These are phyloP conservation scores for Pseudopediastrum boryanum DNA, from an alignment of 139 green algal species.

Conservation along the genomic window DNA sequence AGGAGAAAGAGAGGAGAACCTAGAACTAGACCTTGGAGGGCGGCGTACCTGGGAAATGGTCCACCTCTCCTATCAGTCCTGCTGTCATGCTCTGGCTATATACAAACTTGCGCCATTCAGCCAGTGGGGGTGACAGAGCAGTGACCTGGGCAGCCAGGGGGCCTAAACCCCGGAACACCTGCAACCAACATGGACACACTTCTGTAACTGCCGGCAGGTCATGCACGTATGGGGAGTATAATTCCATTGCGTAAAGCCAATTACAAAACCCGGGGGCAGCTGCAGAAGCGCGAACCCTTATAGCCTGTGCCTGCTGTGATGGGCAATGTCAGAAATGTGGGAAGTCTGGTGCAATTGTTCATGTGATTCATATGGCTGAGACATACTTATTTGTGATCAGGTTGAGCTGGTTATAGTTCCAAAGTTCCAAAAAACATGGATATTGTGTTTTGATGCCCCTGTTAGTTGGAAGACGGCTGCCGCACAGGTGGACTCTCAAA, in stretches of 20 bases:
- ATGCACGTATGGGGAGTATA: too few species aligned
- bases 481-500: too few species aligned
- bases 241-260: neutral
- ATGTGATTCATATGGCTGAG: neutral
- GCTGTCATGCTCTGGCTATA: constrained; percentile 72
- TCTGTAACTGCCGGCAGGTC: neutral
- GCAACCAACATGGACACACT: constrained; percentile 1
- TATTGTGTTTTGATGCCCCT: too few species aligned
- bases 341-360: neutral
- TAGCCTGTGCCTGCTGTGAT: neutral
- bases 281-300: neutral
- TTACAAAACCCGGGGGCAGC: neutral
- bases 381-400: too few species aligned
- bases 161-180: constrained; percentile 63
- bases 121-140: constrained; percentile 64
- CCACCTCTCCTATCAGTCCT: constrained; percentile 74
- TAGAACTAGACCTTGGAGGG: too few species aligned
- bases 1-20: too few species aligned
- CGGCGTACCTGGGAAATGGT: constrained; percentile 85
- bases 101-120: constrained; percentile 85
- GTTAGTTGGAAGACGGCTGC: too few species aligned
- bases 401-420: too few species aligned
- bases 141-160: constrained; percentile 56
- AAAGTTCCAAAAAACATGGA: too few species aligned
- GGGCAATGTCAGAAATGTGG: neutral